A percentile compares a stretch with the other conserved stretches of the same genome.
phyloP scores from a whole-genome alignment of 495 filamentous ascomycete species.

The Niebla homalea region DNA sequence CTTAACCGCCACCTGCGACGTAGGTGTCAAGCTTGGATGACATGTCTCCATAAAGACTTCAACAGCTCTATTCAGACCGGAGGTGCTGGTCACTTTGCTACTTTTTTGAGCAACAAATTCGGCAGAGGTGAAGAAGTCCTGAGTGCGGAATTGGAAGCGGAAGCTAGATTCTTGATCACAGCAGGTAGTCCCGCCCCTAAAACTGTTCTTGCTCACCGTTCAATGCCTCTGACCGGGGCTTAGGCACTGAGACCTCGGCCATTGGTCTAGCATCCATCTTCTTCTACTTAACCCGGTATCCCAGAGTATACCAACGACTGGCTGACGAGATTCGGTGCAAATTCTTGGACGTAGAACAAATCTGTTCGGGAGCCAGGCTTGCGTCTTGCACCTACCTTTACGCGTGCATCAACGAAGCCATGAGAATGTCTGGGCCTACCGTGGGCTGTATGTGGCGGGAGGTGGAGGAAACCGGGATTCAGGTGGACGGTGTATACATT shows the following conservation, averaged over 20 bases:
- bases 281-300: constrained; percentile 53
- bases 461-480: constrained; percentile 46
- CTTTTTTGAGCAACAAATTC: too few relatives aligned
- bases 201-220: too few relatives aligned
- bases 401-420: constrained; percentile 55
- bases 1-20: neutral
- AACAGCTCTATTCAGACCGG: too few relatives aligned
- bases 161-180: too few relatives aligned
- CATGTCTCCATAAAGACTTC: too few relatives aligned
- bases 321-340: constrained; percentile 33
- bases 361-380: constrained; percentile 32
- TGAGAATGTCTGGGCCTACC: constrained; percentile 57
- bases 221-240: too few relatives aligned
- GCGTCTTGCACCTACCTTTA: constrained; percentile 34
- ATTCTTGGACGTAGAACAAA: constrained; percentile 39
- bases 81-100: too few relatives aligned
- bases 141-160: too few relatives aligned
- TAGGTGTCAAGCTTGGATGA: too few relatives aligned
- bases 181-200: too few relatives aligned
- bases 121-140: too few relatives aligned
- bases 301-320: constrained; percentile 23
- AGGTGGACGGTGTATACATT: constrained; percentile 39
- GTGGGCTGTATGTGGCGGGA: constrained; percentile 45
- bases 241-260: constrained; percentile 40
- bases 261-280: constrained; percentile 47